phyloP scores from a whole-genome alignment of 202 grass and related monocot genomes.

The Cymbopogon flexuosus region DNA sequence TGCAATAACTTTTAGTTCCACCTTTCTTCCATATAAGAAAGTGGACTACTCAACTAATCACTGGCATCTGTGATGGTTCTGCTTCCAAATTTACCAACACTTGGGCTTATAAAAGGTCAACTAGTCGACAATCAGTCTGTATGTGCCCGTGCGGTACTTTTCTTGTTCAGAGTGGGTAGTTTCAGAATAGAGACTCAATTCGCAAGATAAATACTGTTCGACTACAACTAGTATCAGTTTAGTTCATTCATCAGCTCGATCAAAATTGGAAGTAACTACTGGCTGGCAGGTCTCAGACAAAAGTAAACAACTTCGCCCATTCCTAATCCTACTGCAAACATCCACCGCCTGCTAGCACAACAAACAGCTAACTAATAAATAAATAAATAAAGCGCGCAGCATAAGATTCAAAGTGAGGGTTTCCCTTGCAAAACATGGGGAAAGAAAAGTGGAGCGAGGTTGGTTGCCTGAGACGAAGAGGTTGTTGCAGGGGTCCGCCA shows the following conservation, averaged over 20 bases:
- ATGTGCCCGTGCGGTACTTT: not conserved
- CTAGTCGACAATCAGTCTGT: not conserved
- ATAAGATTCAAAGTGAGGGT: not conserved
- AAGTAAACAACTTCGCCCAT: not conserved
- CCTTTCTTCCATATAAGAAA: not conserved
- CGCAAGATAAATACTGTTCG: not conserved
- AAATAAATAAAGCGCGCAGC: not conserved
- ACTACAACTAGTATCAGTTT: not conserved
- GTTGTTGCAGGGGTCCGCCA: slow-evolving; percentile 16
- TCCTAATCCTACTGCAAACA: not conserved
- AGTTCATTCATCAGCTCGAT: not conserved
- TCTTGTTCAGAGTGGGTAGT: not conserved
- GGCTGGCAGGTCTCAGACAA: not conserved
- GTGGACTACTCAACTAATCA: not conserved
- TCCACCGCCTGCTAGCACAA: not conserved
- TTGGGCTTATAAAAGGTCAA: not conserved
- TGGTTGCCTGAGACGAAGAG: not conserved
- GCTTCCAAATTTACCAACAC: not conserved
- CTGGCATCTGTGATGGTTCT: not conserved
- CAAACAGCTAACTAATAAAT: not conserved
- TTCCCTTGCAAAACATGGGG: not conserved
- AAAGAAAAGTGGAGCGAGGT: not conserved
- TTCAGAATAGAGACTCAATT: not conserved
- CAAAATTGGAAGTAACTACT: not conserved
- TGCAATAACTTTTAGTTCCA: not conserved